Conservation (phyloP, 345 rosid genomes). For the Aquilaria malaccensis region DNA sequence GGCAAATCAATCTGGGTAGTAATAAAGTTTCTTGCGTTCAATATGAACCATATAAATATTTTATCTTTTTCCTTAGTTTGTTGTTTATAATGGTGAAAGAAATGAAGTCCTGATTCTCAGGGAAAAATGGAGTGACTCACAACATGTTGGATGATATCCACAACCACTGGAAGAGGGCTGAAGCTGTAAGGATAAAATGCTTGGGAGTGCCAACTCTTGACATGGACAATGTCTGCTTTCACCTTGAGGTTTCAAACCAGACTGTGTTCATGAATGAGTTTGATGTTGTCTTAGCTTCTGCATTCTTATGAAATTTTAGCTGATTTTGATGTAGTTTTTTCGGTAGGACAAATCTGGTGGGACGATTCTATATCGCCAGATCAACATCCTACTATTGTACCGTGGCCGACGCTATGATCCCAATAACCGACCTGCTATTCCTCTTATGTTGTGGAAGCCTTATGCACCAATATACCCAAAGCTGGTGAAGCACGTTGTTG, state of each 20-base stretch:
- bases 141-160: slow-evolving; percentile 91
- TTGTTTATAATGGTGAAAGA: no score
- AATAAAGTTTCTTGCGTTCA: not conserved
- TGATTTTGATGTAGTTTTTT: slow-evolving; percentile 25
- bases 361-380: slow-evolving; percentile 48
- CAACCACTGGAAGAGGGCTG: slow-evolving; percentile 85
- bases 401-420: slow-evolving; percentile 78
- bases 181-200: slow-evolving; percentile 90
- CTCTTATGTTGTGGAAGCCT: slow-evolving; percentile 93
- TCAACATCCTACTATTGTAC: slow-evolving; percentile 63
- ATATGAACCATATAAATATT: not conserved
- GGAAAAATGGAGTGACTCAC: slow-evolving; percentile 87
- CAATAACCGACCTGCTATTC: slow-evolving; percentile 53
- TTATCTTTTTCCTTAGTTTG: no score
- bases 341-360: slow-evolving; percentile 84
- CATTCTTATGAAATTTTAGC: slow-evolving; percentile 7
- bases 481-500: slow-evolving; percentile 67
- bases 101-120: slow-evolving; percentile 15
- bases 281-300: not conserved
- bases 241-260: slow-evolving; percentile 57
- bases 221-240: slow-evolving; percentile 83
- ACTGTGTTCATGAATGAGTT: slow-evolving; percentile 3
- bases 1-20: slow-evolving; percentile 82
- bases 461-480: slow-evolving; percentile 76
- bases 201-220: slow-evolving; percentile 90